Evolutionary conservation across 139 green algal species (phyloP).

Genomic region (Micromonas pusilla): DNA sequence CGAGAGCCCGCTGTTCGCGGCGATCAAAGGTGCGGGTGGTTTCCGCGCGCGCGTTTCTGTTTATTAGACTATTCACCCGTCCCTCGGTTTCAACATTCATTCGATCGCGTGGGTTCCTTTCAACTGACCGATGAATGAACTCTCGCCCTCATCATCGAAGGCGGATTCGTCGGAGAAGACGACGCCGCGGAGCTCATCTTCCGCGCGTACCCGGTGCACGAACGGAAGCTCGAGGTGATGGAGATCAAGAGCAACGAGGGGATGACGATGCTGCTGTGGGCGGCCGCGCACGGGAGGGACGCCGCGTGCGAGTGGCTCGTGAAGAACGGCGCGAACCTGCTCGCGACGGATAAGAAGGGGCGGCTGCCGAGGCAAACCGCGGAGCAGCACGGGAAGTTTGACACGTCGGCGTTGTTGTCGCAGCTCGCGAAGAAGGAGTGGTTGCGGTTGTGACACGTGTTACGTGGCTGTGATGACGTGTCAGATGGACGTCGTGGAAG

Average conservation of each 20-base stretch:
- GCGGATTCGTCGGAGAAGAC: not conserved
- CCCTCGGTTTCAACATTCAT: no score
- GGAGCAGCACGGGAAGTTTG: not conserved
- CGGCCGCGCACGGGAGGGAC: not conserved
- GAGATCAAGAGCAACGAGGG: not conserved
- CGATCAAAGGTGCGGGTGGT: no score
- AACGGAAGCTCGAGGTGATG: not conserved
- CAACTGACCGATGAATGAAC: no score
- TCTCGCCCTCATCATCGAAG: no score
- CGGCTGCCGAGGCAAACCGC: not conserved
- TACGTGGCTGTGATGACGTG: no score
- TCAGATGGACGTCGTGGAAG: no score
- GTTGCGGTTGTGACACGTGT: not conserved
- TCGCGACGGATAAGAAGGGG: not conserved
- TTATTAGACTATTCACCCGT: no score
- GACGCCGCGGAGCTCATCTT: not conserved
- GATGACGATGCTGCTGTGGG: not conserved
- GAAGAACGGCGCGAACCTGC: not conserved
- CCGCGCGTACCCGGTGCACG: not conserved
- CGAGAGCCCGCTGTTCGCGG: not conserved
- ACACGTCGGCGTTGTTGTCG: not conserved
- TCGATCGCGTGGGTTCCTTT: no score
- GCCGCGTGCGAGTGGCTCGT: not conserved
- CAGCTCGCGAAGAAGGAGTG: not conserved
- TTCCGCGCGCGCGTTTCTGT: no score